Base-by-base conservation (phyloP, 164 flowering plant species). In the Nelumbo lutea region DNA sequence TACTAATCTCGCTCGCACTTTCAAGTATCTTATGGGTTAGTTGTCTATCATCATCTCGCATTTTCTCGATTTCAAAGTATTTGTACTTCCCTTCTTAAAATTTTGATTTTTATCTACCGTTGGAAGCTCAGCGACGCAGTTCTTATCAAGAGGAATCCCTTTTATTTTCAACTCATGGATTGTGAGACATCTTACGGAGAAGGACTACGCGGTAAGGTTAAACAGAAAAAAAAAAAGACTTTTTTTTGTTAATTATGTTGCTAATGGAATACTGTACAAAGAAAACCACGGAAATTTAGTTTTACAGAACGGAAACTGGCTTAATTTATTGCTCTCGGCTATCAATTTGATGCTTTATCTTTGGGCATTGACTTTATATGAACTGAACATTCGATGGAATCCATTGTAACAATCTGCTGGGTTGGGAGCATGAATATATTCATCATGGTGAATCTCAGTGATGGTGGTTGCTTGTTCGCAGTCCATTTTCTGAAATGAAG, bases 141-240 rank as follows among this genome's bases (percentile, higher is more conserved):
- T 93, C 42, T 65, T 90, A 72, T 84, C 98, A 0, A 87, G 99
- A 71, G 96, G 93, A 68, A 90, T 96, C 11, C 97, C 98, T 0
- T 96, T 96, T 73, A 62, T 88, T 43, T 90, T 96, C 86, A 93
- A 93, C 79, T 67, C 88, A 1, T 93, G 97, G 98, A 90, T 93
- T 52, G 92, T 93, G 2, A 75, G 98, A 67, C 94, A 86, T 76
- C 88, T 96, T 6, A 83, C 89, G 0, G 85, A 73, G 65, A 86
- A 81, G 63, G 99, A 90, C 67, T 96, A 89, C 55, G 98, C 97
- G 85, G 99, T 93, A 89, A 64, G 3, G 15, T 8, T 8, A 50
- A 50, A 46, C 7, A 46, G 7, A 46, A 4, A 46, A 46, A 46
- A 46, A 46, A 4, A 4, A 46, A 4, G 48, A 11, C 57, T 53